Base-by-base conservation (phyloP, 1,284 basidiomycete genomes). In the Blastosporella zonata region DNA sequence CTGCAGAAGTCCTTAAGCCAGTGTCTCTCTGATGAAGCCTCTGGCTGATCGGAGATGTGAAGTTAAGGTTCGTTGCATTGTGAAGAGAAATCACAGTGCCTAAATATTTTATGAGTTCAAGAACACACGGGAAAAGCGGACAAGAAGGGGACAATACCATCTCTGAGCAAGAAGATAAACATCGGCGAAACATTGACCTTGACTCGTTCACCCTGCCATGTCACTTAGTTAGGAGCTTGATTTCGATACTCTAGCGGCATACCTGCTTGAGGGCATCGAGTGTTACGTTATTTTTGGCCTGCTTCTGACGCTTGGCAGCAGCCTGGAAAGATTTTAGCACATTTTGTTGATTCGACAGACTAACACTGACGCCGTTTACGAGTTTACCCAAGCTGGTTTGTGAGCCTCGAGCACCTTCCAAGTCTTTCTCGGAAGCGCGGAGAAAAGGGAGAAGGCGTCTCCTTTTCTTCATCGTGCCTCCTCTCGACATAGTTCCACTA, bases 61-160 rank as follows among this genome's bases (percentile, higher is more conserved):
- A 76, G 18, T 71, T 63, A 2, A 77, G 60, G 29, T 70, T 70
- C 20, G 72, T 65, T 17, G 69, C 70, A 38, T 72, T 64, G 52
- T 78, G 74, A 39, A 85, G 73, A 2, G 82, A 79, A 20, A 86
- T 78, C 21, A 84, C 74, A 23, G 81, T 84, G 41, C 82, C 81
- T 82, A 49, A 6, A 13, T 25, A 17, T 28, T 17, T 36, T 37
- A 42, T 17, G 13, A 5, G 33, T 22, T 23, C 12, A 43, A 45
- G 21, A 38, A 13, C 20, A 20, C 13, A 6, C 23, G 18, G 18
- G 2, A 41, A 38, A 42, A 1, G 50, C 13, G 6, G 33, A 49
- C 38, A 17, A 29, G 27, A 31, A n/a, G 21, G 6, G 31, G 7
- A 18, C 53, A 64, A 43, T 57, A 78, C 82, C 83, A 58, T 86